Base-by-base conservation (phyloP, 148 eudicot genomes). In the Nepenthes mirabilis region DNA sequence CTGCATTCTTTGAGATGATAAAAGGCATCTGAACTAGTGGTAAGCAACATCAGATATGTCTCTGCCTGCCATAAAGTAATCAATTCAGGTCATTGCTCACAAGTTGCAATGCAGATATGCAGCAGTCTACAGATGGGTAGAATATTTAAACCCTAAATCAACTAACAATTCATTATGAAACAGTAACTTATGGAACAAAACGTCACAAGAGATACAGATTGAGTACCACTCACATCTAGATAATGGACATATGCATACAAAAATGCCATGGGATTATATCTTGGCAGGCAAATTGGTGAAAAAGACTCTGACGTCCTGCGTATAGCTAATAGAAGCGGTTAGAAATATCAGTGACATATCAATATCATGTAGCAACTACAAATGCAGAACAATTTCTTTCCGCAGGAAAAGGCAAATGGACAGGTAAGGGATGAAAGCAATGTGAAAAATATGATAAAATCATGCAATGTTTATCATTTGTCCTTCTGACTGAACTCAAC, bases 251-350 rank as follows among this genome's bases (percentile, higher is more conserved):
- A 93, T 43, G 95, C 94, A 82, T 88, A 84, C 52, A 93, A 70
- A 70, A 93, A 93, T 34, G 98, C 96, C 98, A 86, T 93, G 56
- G 98, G 79, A 70, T 93, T 93, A 70, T 88, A 93, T 83, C 88
- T 88, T 71, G 98, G 98, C 75, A 93, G 75, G 78, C 98, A 93
- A 62, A 93, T 93, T 62, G 98, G 98, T 1, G 98, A 88, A 85
- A 93, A 93, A 45, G 95, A 83, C 76, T 93, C 98, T 48, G 98
- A 93, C 65, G 95, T 88, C 85, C 98, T 93, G 96, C 83, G 79
- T 54, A 34, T 37, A 81, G 54, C 67, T 68, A 77, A 61, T 45
- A 70, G 43, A 10, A 23, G 23, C 23, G 23, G 23, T 23, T 23
- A 23, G 23, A 49, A 2, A 49, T 49, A n/a, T 49, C 14, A 49